phyloP scores from a whole-genome alignment of 129 eudicot genomes.

The Artemisia annua region DNA sequence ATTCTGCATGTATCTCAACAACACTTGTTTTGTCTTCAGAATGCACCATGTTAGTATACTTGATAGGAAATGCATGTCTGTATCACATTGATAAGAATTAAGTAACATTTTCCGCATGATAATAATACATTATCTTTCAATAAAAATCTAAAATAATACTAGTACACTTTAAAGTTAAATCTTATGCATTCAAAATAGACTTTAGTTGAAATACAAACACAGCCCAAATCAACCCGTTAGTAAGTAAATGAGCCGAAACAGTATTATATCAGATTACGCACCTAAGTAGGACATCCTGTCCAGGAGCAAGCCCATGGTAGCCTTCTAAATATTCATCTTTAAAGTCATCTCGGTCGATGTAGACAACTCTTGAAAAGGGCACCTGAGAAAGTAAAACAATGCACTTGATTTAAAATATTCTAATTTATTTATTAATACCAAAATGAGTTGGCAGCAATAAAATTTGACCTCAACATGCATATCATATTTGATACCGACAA shows the following conservation, averaged over 20 bases:
- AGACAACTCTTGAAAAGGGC: constrained; percentile 77
- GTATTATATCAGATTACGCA: constrained; percentile 20
- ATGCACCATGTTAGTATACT: constrained; percentile 80
- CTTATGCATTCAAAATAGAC: too few species aligned
- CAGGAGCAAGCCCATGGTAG: constrained; percentile 95
- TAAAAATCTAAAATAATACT: not conserved
- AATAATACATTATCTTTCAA: too few species aligned
- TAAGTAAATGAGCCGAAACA: not conserved
- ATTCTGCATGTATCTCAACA: constrained; percentile 82
- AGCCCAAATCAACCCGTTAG: too few species aligned
- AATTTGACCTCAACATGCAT: too few species aligned
- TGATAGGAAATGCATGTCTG: constrained; percentile 91
- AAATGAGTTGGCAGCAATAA: too few species aligned
- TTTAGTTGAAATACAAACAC: too few species aligned
- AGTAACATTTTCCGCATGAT: too few species aligned
- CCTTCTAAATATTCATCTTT: constrained; percentile 85
- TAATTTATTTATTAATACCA: too few species aligned
- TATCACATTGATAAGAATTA: constrained; percentile 3
- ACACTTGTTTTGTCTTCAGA: constrained; percentile 81
- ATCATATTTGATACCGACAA: too few species aligned
- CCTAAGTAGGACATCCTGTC: constrained; percentile 88
- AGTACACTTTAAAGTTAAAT: not conserved
- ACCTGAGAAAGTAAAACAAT: constrained; percentile 44
- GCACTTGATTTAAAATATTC: not conserved
- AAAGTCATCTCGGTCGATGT: constrained; percentile 81